phyloP scores from a whole-genome alignment of 495 filamentous ascomycete genomes.

The Parathielavia hyrcaniae region DNA sequence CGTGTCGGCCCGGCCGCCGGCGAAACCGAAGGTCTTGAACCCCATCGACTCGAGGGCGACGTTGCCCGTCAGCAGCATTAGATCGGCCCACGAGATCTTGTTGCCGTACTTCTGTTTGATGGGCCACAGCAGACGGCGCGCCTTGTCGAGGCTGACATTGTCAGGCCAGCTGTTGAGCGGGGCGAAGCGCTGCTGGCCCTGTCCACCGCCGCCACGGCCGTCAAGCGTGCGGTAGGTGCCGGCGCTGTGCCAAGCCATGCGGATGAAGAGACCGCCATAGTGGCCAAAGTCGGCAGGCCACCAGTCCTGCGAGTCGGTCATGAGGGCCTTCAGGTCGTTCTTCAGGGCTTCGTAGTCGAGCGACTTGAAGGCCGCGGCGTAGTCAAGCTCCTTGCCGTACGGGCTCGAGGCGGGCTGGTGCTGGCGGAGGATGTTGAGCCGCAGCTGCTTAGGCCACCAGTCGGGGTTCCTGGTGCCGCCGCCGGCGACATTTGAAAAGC shows the following conservation, averaged over 20 bases:
- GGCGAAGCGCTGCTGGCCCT: constrained; percentile 67
- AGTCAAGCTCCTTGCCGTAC: constrained; percentile 55
- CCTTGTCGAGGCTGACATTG: constrained; percentile 70
- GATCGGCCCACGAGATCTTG: constrained; percentile 73
- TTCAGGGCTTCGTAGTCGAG: constrained; percentile 65
- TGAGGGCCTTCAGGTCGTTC: constrained; percentile 58
- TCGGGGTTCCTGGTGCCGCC: constrained; percentile 56
- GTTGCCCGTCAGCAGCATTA: constrained; percentile 63
- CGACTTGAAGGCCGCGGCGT: constrained; percentile 60
- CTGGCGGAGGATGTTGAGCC: constrained; percentile 65
- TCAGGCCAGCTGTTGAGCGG: constrained; percentile 77
- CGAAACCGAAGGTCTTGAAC: constrained; percentile 65
- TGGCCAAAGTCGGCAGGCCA: constrained; percentile 75
- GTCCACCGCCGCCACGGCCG: constrained; percentile 63
- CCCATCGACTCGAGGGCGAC: constrained; percentile 71
- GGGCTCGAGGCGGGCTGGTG: constrained; percentile 57
- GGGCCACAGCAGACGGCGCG: constrained; percentile 68
- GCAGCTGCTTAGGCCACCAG: constrained; percentile 65
- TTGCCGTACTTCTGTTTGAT: constrained; percentile 76
- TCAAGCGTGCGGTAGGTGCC: constrained; percentile 68
- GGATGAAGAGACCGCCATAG: constrained; percentile 70
- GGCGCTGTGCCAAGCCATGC: constrained; percentile 71
- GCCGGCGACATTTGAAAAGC: constrained; percentile 51
- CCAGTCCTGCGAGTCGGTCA: constrained; percentile 71
- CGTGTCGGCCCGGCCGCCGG: constrained; percentile 60